These are phyloP conservation scores for Diaporthe citriasiana DNA, from an alignment of 2,329 filamentous ascomycete genomes.

Conservation along the genomic window DNA sequence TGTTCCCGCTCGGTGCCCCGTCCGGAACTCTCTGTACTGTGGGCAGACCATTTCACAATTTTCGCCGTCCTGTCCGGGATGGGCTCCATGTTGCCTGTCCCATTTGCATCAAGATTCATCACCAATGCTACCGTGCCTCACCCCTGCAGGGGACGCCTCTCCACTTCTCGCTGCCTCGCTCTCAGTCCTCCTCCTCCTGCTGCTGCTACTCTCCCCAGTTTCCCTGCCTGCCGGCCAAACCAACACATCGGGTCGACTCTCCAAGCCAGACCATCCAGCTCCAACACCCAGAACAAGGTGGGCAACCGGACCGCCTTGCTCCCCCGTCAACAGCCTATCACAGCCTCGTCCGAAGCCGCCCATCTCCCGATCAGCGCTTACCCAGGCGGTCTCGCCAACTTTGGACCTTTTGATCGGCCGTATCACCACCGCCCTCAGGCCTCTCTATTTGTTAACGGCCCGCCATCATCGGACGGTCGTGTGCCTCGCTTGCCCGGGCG, in stretches of 20 bases:
- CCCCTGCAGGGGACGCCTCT: not conserved
- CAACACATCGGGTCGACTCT: slow-evolving; percentile 28
- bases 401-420: slow-evolving; percentile 39
- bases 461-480: slow-evolving; percentile 23
- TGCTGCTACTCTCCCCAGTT: not conserved
- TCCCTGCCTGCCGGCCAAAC: slow-evolving; percentile 28
- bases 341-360: slow-evolving; percentile 39
- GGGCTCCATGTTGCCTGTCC: not conserved
- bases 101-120: slow-evolving; percentile 19
- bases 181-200: not conserved
- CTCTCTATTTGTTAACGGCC: slow-evolving; percentile 26
- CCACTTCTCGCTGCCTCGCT: slow-evolving; percentile 21
- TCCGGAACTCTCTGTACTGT: slow-evolving; percentile 1
- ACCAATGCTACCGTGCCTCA: slow-evolving; percentile 32
- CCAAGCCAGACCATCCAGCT: not conserved
- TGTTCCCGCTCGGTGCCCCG: slow-evolving; percentile 32
- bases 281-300: slow-evolving; percentile 22
- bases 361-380: slow-evolving; percentile 39
- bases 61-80: not conserved
- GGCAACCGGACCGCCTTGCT: slow-evolving; percentile 26
- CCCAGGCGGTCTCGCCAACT: slow-evolving; percentile 37
- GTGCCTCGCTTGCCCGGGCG: slow-evolving; percentile 7
- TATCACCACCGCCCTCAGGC: slow-evolving; percentile 10
- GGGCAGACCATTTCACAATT: not conserved
- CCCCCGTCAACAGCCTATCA: slow-evolving; percentile 34